Evolutionary conservation across 164 flowering plant genomes (phyloP).

Genomic region (Warburgia ugandensis): DNA sequence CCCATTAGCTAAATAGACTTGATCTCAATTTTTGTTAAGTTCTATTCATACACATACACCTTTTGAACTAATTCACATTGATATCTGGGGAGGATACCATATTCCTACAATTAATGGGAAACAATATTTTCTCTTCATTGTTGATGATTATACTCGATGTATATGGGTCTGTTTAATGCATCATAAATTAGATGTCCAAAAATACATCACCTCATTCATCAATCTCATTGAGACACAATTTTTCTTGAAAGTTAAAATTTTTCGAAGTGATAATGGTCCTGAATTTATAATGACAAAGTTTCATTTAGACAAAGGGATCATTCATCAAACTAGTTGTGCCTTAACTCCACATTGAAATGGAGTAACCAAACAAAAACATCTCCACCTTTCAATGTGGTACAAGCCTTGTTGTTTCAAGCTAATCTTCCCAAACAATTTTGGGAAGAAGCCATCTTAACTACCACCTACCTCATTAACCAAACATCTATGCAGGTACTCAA

Average conservation of each 20-base stretch:
- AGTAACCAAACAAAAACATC: constrained; percentile 16
- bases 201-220: constrained; percentile 7
- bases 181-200: constrained; percentile 4
- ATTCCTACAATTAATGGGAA: neutral
- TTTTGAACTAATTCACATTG: constrained; percentile 12
- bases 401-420: too few relatives aligned
- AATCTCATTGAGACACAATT: too few relatives aligned
- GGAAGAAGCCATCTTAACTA: constrained; percentile 20
- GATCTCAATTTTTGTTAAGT: neutral
- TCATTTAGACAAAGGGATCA: constrained; percentile 15
- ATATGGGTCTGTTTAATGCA: constrained; percentile 16
- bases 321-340: constrained; percentile 18
- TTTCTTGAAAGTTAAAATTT: constrained; percentile 1
- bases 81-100: too few relatives aligned
- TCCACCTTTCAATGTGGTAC: constrained; percentile 10
- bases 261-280: too few relatives aligned
- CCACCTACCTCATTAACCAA: constrained; percentile 17
- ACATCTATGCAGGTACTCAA: constrained; percentile 2
- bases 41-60: constrained; percentile 2
- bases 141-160: constrained; percentile 15
- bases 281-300: too few relatives aligned
- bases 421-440: constrained; percentile 15
- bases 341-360: constrained; percentile 10
- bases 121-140: constrained; percentile 7
- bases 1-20: constrained; percentile 19